Evolutionary conservation across 495 filamentous ascomycete genomes (phyloP).

Genomic region (Staphylotrichum longicolle): DNA sequence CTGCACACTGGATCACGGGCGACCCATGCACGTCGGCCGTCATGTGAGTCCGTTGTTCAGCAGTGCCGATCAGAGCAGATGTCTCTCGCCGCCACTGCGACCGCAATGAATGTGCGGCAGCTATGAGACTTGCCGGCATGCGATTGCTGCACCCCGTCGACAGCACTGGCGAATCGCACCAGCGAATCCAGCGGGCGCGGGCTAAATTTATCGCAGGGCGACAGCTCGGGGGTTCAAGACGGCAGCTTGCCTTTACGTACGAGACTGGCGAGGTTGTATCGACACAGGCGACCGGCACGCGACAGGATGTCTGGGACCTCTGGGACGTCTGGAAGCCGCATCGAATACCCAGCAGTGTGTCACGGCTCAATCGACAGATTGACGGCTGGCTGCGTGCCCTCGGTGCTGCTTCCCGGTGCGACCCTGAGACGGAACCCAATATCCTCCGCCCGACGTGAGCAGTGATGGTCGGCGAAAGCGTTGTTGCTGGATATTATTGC

Average conservation of each 20-base stretch:
- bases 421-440: constrained; percentile 6
- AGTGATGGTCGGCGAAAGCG: neutral
- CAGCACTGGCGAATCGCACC: neutral
- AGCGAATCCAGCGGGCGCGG: constrained; percentile 22
- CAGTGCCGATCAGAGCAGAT: constrained; percentile 4
- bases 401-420: constrained; percentile 16
- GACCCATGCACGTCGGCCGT: neutral
- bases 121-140: constrained; percentile 23
- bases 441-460: constrained; percentile 1
- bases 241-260: constrained; percentile 23
- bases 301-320: constrained; percentile 17
- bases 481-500: constrained; percentile 16
- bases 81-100: constrained; percentile 5
- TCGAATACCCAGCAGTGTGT: constrained; percentile 22
- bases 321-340: constrained; percentile 20
- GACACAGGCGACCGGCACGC: constrained; percentile 9
- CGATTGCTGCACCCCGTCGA: constrained; percentile 6
- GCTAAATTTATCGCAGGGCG: constrained; percentile 23
- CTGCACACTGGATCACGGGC: neutral
- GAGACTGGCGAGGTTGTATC: constrained; percentile 22
- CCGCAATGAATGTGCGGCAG: constrained; percentile 26
- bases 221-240: constrained; percentile 12
- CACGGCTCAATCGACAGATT: constrained; percentile 19
- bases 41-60: constrained; percentile 3
- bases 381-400: constrained; percentile 11